phyloP scores from a whole-genome alignment of 495 filamentous ascomycete species.

The Pseudotulostoma volvatum region DNA sequence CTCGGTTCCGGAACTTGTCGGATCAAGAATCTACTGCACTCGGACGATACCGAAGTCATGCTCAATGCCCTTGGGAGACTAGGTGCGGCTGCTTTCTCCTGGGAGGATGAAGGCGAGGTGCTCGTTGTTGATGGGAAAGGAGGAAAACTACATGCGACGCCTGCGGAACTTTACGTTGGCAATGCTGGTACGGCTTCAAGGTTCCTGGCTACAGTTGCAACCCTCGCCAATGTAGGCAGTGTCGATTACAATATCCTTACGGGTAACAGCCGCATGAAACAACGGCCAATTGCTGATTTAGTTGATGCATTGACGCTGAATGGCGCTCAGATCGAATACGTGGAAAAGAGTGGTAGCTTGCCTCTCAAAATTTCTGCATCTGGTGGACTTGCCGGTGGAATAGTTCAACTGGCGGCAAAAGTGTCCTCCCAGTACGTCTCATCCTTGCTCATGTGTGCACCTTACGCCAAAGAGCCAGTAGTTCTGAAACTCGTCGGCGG shows the following conservation, averaged over 20 bases:
- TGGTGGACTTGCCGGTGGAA: conserved; percentile 76
- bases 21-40: conserved; percentile 83
- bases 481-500: conserved; percentile 80
- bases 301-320: conserved; percentile 80
- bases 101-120: conserved; percentile 84
- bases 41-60: conserved; percentile 96
- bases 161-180: conserved; percentile 71
- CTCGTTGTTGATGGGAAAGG: conserved; percentile 84
- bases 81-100: conserved; percentile 79
- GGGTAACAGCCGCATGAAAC: conserved; percentile 92
- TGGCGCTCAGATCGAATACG: conserved; percentile 65
- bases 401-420: conserved; percentile 82
- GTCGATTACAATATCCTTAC: conserved; percentile 64
- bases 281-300: conserved; percentile 82
- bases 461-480: conserved; percentile 86
- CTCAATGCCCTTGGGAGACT: conserved; percentile 69
- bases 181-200: conserved; percentile 94
- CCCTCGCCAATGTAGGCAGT: conserved; percentile 52
- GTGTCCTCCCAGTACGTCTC: conserved; percentile 97
- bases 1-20: conserved; percentile 76
- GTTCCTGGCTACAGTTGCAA: conserved; percentile 86
- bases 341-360: conserved; percentile 61
- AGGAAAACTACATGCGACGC: conserved; percentile 61
- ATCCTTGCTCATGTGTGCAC: conserved; percentile 89
- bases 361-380: conserved; percentile 71